phyloP scores from a whole-genome alignment of 257 asterid species.

The Capsicum pubescens region DNA sequence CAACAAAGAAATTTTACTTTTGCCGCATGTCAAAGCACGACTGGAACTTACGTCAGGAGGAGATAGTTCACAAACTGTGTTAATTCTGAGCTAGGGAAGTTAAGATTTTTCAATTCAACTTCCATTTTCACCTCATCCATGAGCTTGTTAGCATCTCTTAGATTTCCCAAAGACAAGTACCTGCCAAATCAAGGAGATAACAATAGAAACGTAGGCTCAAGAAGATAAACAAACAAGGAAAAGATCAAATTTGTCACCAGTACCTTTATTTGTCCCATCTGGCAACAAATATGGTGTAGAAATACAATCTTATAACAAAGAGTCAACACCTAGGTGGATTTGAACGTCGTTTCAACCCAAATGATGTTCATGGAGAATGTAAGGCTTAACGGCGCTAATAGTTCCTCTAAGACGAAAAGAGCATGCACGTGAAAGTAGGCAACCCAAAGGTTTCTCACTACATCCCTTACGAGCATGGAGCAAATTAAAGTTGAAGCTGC shows the following conservation, averaged over 20 bases:
- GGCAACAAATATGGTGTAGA: neutral
- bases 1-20: neutral
- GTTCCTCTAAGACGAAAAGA: neutral
- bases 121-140: conserved; percentile 83
- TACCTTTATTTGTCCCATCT: neutral
- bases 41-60: conserved; percentile 67
- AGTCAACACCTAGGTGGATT: neutral
- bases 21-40: neutral
- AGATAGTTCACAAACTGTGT: conserved; percentile 79
- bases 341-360: neutral
- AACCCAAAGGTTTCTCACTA: conserved; percentile 17
- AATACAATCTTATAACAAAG: neutral
- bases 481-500: conserved; percentile 6
- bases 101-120: conserved; percentile 58
- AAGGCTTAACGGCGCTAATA: neutral
- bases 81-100: conserved; percentile 77
- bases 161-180: conserved; percentile 87
- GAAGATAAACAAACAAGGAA: neutral
- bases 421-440: neutral
- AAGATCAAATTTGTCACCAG: neutral
- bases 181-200: conserved; percentile 40
- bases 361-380: conserved; percentile 17
- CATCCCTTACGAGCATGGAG: neutral
- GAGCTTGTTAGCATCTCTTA: conserved; percentile 90
- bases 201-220: neutral